Evolutionary conservation across 768 basidiomycete genomes (phyloP).

Genomic region (Trichaptum fuscoviolaceum): DNA sequence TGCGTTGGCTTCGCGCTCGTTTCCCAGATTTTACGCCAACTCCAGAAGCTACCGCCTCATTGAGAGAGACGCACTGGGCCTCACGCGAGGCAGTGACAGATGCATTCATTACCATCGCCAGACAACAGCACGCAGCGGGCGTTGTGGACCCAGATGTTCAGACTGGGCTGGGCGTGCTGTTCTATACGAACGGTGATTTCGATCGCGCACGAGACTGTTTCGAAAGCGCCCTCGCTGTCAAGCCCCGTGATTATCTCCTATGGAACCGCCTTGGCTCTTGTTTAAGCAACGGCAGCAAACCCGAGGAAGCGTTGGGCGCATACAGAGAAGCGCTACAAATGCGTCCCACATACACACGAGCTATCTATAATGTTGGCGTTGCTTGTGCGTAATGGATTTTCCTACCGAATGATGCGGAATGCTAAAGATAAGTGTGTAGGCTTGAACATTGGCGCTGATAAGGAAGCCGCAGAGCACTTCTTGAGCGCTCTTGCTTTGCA

Average conservation of each 20-base stretch:
- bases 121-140: slow-evolving; percentile 70
- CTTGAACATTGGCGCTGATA: slow-evolving; percentile 90
- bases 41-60: slow-evolving; percentile 49
- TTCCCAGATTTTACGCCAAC: slow-evolving; percentile 50
- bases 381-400: slow-evolving; percentile 61
- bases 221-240: slow-evolving; percentile 72
- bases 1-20: slow-evolving; percentile 74
- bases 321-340: slow-evolving; percentile 88
- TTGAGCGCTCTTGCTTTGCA: slow-evolving; percentile 80
- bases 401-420: slow-evolving; percentile 6
- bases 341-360: slow-evolving; percentile 93
- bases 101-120: slow-evolving; percentile 75
- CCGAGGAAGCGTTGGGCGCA: slow-evolving; percentile 87
- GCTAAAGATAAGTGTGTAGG: slow-evolving; percentile 41
- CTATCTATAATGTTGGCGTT: slow-evolving; percentile 97
- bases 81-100: slow-evolving; percentile 77
- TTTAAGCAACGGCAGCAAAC: slow-evolving; percentile 88
- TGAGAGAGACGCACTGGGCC: slow-evolving; percentile 67
- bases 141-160: slow-evolving; percentile 86
- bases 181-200: slow-evolving; percentile 84
- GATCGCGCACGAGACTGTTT: slow-evolving; percentile 93
- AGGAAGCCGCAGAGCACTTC: slow-evolving; percentile 96
- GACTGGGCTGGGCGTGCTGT: slow-evolving; percentile 87
- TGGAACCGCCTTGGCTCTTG: slow-evolving; percentile 97
- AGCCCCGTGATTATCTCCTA: slow-evolving; percentile 86